Percentiles rank a stretch among this genome's conserved stretches.
Evolutionary conservation across 352 stramenopile genomes (phyloP).

Genomic region (Phytophthora agathidicida): DNA sequence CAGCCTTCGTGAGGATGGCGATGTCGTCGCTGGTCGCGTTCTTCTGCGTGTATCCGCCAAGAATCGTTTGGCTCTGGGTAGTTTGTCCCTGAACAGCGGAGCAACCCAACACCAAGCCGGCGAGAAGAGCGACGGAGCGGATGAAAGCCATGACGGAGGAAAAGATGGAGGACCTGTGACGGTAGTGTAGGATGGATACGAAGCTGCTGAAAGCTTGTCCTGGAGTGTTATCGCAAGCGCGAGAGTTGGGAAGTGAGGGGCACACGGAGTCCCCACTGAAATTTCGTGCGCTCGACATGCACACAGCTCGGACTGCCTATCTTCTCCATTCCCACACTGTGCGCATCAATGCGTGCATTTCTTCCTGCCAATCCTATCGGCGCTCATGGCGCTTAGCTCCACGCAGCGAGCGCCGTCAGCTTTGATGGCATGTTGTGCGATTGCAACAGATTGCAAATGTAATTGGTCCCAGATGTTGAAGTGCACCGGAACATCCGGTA

Average conservation of each 20-base stretch:
- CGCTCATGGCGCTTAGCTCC: neutral
- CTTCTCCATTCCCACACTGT: conserved; percentile 19
- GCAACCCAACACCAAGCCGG: conserved; percentile 14
- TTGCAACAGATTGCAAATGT: conserved; percentile 8
- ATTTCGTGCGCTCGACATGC: conserved; percentile 15
- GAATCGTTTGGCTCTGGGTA: conserved; percentile 17
- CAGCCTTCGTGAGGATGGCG: conserved; percentile 42
- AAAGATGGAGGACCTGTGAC: conserved; percentile 14
- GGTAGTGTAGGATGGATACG: conserved; percentile 4
- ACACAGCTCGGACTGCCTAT: conserved; percentile 14
- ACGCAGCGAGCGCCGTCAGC: neutral
- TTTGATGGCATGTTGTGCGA: neutral
- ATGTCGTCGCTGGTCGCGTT: conserved; percentile 31
- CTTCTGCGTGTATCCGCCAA: conserved; percentile 32
- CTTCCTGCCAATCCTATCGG: conserved; percentile 10
- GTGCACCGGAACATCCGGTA: conserved; percentile 5
- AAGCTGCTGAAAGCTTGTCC: conserved; percentile 17
- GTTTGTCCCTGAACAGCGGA: conserved; percentile 15
- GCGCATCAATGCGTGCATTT: conserved; percentile 21
- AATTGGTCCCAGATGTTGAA: conserved; percentile 4
- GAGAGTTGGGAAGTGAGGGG: conserved; percentile 2
- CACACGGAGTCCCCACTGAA: neutral
- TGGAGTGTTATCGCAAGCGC: neutral
- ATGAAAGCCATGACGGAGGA: conserved; percentile 24
- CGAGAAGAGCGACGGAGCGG: conserved; percentile 22